Evolutionary conservation across 2,329 filamentous ascomycete species (phyloP).

Genomic region (Scopulariopsis brevicaulis): DNA sequence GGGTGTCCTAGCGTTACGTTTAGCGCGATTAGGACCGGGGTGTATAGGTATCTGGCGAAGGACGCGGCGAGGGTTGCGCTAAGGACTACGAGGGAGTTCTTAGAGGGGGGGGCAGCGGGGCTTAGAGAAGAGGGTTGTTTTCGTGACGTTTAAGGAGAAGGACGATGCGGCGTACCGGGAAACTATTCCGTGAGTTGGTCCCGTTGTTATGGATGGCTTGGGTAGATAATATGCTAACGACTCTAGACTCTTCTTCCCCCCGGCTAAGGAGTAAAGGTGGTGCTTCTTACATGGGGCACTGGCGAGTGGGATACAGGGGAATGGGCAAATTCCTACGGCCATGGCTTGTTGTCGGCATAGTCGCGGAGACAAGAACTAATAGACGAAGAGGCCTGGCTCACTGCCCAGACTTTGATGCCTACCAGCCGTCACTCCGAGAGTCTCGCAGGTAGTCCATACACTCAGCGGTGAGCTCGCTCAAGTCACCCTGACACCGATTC

Average conservation of each 20-base stretch:
- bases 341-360: no score
- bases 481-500: no score
- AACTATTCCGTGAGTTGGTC: constrained; percentile 37
- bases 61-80: constrained; percentile 66
- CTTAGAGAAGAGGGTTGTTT: constrained; percentile 62
- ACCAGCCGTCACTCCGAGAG: no score
- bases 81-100: constrained; percentile 40
- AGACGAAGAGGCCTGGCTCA: no score
- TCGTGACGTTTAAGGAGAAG: constrained; percentile 73
- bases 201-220: background rate
- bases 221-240: background rate
- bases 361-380: no score
- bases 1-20: constrained; percentile 68
- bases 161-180: constrained; percentile 64
- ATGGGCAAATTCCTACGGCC: background rate
- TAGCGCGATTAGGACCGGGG: constrained; percentile 71
- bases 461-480: no score
- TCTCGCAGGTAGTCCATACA: no score
- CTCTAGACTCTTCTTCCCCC: background rate
- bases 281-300: no score
- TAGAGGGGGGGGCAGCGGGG: constrained; percentile 32
- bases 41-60: constrained; percentile 75
- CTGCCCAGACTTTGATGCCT: no score
- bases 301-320: no score
- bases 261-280: background rate